Percentiles rank a stretch among this genome's conserved stretches.
Evolutionary conservation across 768 basidiomycete species (phyloP).

Genomic region (Termitomyces titanicus): DNA sequence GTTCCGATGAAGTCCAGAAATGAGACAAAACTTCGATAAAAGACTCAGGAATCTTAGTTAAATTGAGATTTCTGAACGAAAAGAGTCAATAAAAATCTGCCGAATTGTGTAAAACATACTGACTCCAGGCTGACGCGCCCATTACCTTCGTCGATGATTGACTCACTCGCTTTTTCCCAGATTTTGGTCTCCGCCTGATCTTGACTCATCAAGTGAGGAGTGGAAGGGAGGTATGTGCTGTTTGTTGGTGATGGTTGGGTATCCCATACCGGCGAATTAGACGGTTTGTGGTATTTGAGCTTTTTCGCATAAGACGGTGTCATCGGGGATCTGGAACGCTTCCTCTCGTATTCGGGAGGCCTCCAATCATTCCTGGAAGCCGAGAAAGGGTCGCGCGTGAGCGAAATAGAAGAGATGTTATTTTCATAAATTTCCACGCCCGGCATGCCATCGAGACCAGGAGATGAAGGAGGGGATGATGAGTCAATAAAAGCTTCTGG

Average conservation of each 20-base stretch:
- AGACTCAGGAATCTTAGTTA: constrained; percentile 47
- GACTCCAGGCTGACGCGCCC: constrained; percentile 57
- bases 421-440: constrained; percentile 9
- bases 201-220: constrained; percentile 10
- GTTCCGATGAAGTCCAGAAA: constrained; percentile 41
- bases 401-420: constrained; percentile 11
- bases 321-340: constrained; percentile 14
- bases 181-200: constrained; percentile 31
- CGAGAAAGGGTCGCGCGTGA: constrained; percentile 46
- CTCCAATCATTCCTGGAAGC: constrained; percentile 42
- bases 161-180: constrained; percentile 46
- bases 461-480: constrained; percentile 27
- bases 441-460: constrained; percentile 20
- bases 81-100: constrained; percentile 1
- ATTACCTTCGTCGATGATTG: constrained; percentile 42
- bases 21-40: constrained; percentile 43
- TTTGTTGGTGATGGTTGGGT: neutral
- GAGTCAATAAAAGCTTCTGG: constrained; percentile 29
- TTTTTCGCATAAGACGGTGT: constrained; percentile 9
- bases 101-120: constrained; percentile 13
- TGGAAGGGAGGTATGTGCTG: neutral
- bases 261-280: neutral
- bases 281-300: constrained; percentile 13
- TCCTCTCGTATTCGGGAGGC: constrained; percentile 44
- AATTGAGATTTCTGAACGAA: constrained; percentile 29